Evolutionary conservation across 1,284 basidiomycete genomes (phyloP).

Genomic region (Lentinula novae-zelandiae): DNA sequence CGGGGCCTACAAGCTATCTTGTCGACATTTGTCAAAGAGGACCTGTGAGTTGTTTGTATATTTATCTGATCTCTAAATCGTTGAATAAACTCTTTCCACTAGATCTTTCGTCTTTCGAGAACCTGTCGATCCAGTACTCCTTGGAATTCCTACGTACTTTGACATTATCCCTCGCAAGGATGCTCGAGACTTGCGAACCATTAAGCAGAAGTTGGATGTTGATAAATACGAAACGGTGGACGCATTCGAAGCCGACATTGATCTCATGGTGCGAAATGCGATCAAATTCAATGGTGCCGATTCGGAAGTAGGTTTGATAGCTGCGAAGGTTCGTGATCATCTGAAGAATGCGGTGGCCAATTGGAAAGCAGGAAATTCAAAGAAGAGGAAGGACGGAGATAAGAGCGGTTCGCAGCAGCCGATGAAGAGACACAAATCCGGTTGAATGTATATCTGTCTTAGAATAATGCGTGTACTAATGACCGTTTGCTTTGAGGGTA

Average conservation of each 20-base stretch:
- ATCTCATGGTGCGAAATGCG: constrained; percentile 84
- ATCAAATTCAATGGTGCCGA: constrained; percentile 81
- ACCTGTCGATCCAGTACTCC: constrained; percentile 76
- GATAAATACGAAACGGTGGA: constrained; percentile 81
- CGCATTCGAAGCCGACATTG: constrained; percentile 77
- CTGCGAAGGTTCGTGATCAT: constrained; percentile 45
- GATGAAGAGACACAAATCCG: constrained; percentile 61
- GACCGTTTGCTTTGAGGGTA: not conserved
- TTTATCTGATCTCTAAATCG: constrained; percentile 1
- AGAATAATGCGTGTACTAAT: constrained; percentile 10
- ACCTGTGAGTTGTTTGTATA: constrained; percentile 47
- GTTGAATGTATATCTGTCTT: constrained; percentile 25
- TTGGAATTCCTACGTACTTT: constrained; percentile 82
- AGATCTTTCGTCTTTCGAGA: constrained; percentile 80
- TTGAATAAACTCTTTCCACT: constrained; percentile 11
- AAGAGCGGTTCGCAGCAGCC: constrained; percentile 63
- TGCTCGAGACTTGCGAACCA: constrained; percentile 83
- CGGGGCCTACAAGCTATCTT: constrained; percentile 73
- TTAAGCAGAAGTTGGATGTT: constrained; percentile 76
- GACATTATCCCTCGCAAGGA: constrained; percentile 80
- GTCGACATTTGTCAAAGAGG: constrained; percentile 69
- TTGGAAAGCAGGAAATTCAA: constrained; percentile 42
- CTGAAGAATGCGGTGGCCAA: constrained; percentile 48
- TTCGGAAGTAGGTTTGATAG: constrained; percentile 68
- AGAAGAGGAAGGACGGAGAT: constrained; percentile 62